Conservation (phyloP, 371 early-diverging fungal species). For the Apophysomyces ossiformis region DNA sequence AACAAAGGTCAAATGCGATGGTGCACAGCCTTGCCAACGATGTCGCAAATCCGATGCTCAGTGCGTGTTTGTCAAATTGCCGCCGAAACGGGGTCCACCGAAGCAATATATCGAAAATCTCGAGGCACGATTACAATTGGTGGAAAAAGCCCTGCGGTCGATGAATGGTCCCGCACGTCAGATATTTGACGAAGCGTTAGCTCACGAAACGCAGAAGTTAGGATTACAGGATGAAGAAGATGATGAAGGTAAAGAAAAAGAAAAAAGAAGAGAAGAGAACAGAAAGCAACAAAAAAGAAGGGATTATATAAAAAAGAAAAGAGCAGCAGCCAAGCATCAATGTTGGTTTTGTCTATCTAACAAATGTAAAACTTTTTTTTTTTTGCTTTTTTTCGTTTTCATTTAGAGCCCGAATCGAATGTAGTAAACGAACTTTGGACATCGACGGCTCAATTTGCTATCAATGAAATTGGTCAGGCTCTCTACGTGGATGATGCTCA, state of each 20-base stretch:
- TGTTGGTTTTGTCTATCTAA: conserved; percentile 35
- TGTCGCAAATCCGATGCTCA: conserved; percentile 43
- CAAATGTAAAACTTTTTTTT: too few relatives aligned
- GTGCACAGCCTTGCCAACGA: conserved; percentile 50
- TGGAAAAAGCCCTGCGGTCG: conserved; percentile 45
- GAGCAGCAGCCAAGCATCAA: conserved; percentile 26
- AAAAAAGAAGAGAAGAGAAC: conserved; percentile 12
- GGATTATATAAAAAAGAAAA: not conserved
- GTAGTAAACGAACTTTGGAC: not conserved
- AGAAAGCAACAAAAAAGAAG: conserved; percentile 11
- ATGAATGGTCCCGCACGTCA: conserved; percentile 35
- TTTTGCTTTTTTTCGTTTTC: not conserved
- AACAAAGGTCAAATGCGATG: conserved; percentile 55
- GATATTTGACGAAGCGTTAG: conserved; percentile 31
- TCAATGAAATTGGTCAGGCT: conserved; percentile 54
- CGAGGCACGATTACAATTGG: conserved; percentile 45
- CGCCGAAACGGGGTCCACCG: conserved; percentile 51
- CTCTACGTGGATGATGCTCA: conserved; percentile 42
- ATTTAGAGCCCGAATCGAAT: conserved; percentile 15
- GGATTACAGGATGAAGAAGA: not conserved
- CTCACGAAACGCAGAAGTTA: conserved; percentile 1
- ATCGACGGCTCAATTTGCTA: conserved; percentile 18
- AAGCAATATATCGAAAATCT: conserved; percentile 54
- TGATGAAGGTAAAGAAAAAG: not conserved
- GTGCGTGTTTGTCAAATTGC: conserved; percentile 50